Base-by-base conservation (phyloP, 768 basidiomycete species). In the Mycena maculata region DNA sequence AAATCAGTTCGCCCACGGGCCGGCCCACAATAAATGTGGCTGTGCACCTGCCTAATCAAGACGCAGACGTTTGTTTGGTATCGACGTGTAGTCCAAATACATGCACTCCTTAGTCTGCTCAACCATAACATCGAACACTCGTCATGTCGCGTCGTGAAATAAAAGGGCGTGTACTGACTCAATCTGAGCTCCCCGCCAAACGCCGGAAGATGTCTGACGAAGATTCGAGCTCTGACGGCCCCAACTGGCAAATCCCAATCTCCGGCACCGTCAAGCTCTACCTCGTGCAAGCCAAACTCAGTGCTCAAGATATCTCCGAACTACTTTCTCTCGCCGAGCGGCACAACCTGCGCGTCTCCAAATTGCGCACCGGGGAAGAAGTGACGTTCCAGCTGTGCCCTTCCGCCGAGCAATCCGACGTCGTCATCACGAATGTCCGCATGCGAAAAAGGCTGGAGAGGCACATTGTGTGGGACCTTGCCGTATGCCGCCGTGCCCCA, bases 361-460 rank as follows among this genome's bases (percentile, higher is more conserved):
- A 48, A 16, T 60, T 56, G 23, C 50, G 33, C 23, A 54, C 33
- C 8, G 33, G 33, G 25, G 36, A 38, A 30, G 36, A 67, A 27
- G 69, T 69, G 11, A 59, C 56, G 16, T 57, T 86, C 12, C 74
- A 81, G 57, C 73, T 86, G 31, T 83, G 83, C 60, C 67, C 71
- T 18, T 72, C 85, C 41, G 67, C 79, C 4, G 76, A 82, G 18
- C 82, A 86, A 13, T 89, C 91, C 6, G 86, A 93, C 56, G 79
- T 93, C 36, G 78, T 94, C 41, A 73, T 95, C 60, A 92, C 93
- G 7, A 84, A 81, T 20, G 81, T 93, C 28, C 83, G 76, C 36
- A 93, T 92, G 88, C 82, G 83, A 70, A 85, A 85, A 65, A 85
- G 93, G 2, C 78, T 94, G 1, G 89, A 92, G 76, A 82, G 92